phyloP scores from a whole-genome alignment of 208 protist species.

The Trypanosoma platydactyli region DNA sequence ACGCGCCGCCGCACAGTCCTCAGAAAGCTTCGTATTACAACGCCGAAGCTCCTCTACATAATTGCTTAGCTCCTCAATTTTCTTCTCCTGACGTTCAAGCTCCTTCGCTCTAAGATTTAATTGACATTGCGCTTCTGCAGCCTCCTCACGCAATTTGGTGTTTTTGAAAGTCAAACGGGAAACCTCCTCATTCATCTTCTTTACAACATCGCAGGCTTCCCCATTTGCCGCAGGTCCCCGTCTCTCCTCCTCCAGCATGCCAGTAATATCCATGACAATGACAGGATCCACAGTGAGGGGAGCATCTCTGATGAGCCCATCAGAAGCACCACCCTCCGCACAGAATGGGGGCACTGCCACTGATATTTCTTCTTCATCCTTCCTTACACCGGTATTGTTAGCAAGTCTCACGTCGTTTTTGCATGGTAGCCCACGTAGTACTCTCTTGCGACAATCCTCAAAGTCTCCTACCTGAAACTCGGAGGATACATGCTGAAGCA shows the following conservation, averaged over 20 bases:
- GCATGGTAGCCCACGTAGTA: background rate
- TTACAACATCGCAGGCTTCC: background rate
- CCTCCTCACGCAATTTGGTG: background rate
- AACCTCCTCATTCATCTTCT: slow-evolving; percentile 10
- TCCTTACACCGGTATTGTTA: background rate
- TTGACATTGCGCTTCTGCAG: background rate
- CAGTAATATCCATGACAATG: slow-evolving; percentile 57
- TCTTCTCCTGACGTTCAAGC: background rate
- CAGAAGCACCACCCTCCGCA: too few species aligned
- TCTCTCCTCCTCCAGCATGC: slow-evolving; percentile 19
- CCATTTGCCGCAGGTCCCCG: background rate
- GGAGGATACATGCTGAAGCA: slow-evolving; percentile 10
- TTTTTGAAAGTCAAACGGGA: slow-evolving; percentile 13
- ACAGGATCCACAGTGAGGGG: slow-evolving; percentile 31
- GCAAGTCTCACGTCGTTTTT: too few species aligned
- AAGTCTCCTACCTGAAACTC: slow-evolving; percentile 7
- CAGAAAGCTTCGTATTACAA: background rate
- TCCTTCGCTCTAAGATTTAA: slow-evolving; percentile 6
- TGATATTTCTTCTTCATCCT: background rate
- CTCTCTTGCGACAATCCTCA: background rate
- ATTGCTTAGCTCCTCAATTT: slow-evolving; percentile 1
- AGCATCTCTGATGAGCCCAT: background rate
- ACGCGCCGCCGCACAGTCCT: background rate
- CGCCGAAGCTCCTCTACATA: background rate
- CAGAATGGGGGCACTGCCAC: background rate